Base-by-base conservation (phyloP, 2,329 filamentous ascomycete species). In the Aspergillus amoenus region DNA sequence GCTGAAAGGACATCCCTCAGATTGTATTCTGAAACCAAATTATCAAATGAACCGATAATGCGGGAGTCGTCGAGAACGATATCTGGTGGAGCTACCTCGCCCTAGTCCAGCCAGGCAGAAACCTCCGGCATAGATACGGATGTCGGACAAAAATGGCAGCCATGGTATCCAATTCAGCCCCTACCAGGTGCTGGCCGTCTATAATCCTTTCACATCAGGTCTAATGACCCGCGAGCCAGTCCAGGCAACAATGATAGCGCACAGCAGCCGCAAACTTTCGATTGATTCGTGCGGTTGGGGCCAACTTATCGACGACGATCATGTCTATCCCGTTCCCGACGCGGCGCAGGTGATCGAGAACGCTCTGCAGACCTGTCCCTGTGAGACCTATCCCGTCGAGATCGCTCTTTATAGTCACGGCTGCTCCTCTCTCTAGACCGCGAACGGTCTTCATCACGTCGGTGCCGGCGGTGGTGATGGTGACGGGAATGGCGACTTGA, bases 401-500 rank as follows among this genome's bases (percentile, higher is more conserved):
- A 64, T 4, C 64, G 56, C 30, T 69, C 71, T 34, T 66, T 67
- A 37, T 67, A 60, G 58, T 68, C 64, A 13, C 67, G 69, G 54
- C 63, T 65, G 52, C 63, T 70, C 30, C 63, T 68, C 17, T 75
- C 70, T 21, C 65, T 62, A 13, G 69, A 71, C 51, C 65, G 67
- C 43, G 71, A 71, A n/a, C 65, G 56, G 39, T 69, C 68, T 30
- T 71, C 65, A 22, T 68, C 64, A 56, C 58, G 64, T 51, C 67
- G 61, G 52, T 77, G 76, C 55, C 81, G 81, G 41, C 75, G 77
- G 30, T 76, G 80, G 56, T 79, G 73, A 17, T 79, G 77, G 56
- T 79, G 73, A 18, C 68, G 69, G 57, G 73, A 73, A 63, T 80
- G 78, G 37, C 74, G 76, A 61, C 73, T 74, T 15, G 71, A 70